Evolutionary conservation across 2,329 filamentous ascomycete genomes (phyloP), one percentile per base, ranked within the genome.

Genomic region (Tympanopsis confertula): DNA sequence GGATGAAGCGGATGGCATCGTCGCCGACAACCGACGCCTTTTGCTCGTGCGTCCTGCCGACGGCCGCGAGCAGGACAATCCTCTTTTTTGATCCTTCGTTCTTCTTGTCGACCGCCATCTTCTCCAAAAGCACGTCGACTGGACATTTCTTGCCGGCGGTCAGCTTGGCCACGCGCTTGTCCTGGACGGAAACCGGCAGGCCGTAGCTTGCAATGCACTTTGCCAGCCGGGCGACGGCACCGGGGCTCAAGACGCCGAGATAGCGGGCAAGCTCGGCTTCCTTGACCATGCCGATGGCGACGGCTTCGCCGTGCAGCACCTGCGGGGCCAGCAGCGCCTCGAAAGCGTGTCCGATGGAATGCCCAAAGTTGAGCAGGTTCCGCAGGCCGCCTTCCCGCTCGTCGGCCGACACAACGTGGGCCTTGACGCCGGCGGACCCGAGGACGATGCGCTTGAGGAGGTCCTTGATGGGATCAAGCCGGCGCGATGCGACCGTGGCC

Each of bases 91-190:
- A 75, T 2, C 91, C 91, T 33, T 94, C 84, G 47, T 98, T 98
- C 68, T 98, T 98, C 72, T 98, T 98, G 62, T 98, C 91, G 5
- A 98, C 82, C 1, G 83, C 87, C 91, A 98, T 98, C 56, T 94
- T 94, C 46, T 82, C 72, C 40, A 98, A 70, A 37, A 98, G 62
- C 24, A 83, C 73, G 48, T 95, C 85, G 2, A 95, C 85, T 0
- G 84, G 81, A 55, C 91, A 98, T 45, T 76, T 70, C 61, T 94
- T 95, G 38, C 83, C 85, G 2, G 86, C 88, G 4, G 86, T 88
- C 43, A 91, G 65, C 50, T 81, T 85, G 32, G 82, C 72, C 32
- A 98, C 80, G 20, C 79, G 77, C 55, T 87, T 84, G 60, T 98
- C 88, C 24, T 82, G 71, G 5, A 95, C 59, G 1, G 86, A 87